Percentiles rank a stretch among this genome's conserved stretches.
phyloP scores from a whole-genome alignment of 257 asterid species.

The Nicotiana benthamiana region DNA sequence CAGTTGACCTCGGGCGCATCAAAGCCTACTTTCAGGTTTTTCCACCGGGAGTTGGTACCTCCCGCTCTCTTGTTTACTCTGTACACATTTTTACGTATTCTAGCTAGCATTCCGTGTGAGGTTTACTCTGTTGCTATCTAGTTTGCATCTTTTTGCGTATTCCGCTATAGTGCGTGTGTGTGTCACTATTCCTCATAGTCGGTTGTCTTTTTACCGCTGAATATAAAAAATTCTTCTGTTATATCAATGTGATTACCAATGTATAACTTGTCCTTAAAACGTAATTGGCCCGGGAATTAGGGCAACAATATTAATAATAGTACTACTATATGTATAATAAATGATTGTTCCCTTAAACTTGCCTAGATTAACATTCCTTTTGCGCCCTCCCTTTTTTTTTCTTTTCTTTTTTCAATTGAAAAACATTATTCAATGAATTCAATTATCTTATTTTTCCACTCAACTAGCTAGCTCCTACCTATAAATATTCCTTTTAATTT shows the following conservation, averaged over 20 bases:
- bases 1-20: too few species aligned
- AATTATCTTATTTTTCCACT: not conserved
- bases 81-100: too few species aligned
- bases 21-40: too few species aligned
- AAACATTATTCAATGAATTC: not conserved
- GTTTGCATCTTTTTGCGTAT: too few species aligned
- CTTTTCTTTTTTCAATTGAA: not conserved
- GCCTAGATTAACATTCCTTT: conserved; percentile 5
- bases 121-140: too few species aligned
- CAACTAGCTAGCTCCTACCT: not conserved
- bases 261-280: conserved; percentile 2
- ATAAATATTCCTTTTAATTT: not conserved
- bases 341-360: conserved; percentile 4
- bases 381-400: not conserved
- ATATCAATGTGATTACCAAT: conserved; percentile 2
- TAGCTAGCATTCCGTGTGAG: too few species aligned
- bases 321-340: not conserved
- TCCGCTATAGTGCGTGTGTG: too few species aligned
- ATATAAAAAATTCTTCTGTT: not conserved
- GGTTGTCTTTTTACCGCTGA: not conserved
- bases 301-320: not conserved
- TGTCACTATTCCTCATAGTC: too few species aligned
- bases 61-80: too few species aligned
- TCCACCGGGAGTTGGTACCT: too few species aligned
- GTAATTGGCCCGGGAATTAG: conserved; percentile 1